Conservation (phyloP, 768 basidiomycete genomes). For the Suillus paluster region DNA sequence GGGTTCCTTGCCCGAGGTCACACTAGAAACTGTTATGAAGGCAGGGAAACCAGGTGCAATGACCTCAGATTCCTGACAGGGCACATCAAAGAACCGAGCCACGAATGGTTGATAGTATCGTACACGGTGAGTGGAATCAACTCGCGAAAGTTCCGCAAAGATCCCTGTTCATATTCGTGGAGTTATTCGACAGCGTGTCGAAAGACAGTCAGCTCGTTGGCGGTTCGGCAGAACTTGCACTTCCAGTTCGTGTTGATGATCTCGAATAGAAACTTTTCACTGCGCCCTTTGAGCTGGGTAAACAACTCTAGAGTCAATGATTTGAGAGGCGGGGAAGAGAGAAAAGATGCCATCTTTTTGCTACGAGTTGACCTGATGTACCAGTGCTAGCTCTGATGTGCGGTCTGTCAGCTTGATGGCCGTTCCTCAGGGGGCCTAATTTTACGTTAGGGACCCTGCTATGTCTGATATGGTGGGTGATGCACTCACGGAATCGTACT, state of each 20-base stretch:
- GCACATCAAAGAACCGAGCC: slow-evolving; percentile 12
- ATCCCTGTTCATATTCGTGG: not conserved
- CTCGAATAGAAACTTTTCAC: not conserved
- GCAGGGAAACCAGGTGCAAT: slow-evolving; percentile 19
- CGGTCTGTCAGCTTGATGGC: too few species aligned
- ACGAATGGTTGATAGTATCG: slow-evolving; percentile 18
- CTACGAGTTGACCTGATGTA: too few species aligned
- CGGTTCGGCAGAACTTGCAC: not conserved
- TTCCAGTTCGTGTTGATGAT: not conserved
- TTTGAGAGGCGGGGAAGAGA: slow-evolving; percentile 21
- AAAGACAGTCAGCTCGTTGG: not conserved
- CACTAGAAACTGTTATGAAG: slow-evolving; percentile 17
- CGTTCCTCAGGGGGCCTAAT: too few species aligned
- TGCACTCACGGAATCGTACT: too few species aligned
- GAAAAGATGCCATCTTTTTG: not conserved
- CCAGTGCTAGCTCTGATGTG: too few species aligned
- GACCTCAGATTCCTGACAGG: slow-evolving; percentile 15
- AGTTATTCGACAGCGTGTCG: not conserved
- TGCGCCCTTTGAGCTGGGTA: slow-evolving; percentile 22
- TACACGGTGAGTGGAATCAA: slow-evolving; percentile 21
- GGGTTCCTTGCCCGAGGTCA: slow-evolving; percentile 16
- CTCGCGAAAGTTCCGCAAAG: slow-evolving; percentile 15
- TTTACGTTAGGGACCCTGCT: too few species aligned
- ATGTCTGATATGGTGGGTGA: too few species aligned
- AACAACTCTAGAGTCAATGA: slow-evolving; percentile 18